Evolutionary conservation across 2,329 filamentous ascomycete genomes (phyloP).

Genomic region (Fusarium haematococcum): DNA sequence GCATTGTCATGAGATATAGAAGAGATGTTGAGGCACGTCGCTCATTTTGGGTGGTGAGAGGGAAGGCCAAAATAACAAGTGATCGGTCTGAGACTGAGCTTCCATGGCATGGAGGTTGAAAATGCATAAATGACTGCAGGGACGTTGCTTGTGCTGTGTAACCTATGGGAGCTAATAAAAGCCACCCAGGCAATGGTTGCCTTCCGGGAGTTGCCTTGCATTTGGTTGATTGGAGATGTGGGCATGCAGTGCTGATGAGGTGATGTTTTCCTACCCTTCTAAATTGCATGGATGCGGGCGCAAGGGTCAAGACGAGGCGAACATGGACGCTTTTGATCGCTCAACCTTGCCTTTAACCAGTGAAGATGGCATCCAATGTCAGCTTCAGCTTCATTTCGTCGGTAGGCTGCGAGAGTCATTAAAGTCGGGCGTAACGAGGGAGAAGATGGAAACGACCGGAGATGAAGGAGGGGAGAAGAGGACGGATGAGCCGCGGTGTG

Average conservation of each 20-base stretch:
- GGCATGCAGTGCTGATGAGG: not conserved
- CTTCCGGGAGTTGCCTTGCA: not conserved
- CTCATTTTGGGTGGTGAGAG: not conserved
- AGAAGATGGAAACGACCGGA: not conserved
- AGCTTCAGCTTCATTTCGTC: constrained; percentile 33
- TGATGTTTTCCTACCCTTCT: not conserved
- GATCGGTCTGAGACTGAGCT: not conserved
- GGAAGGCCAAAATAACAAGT: not conserved
- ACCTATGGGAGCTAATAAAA: not conserved
- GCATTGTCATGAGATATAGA: constrained; percentile 1
- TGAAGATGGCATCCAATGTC: not conserved
- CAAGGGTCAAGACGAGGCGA: not conserved
- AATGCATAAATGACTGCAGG: not conserved
- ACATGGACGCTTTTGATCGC: constrained; percentile 1
- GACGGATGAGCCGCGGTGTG: not conserved
- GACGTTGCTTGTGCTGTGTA: not conserved
- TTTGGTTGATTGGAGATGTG: not conserved
- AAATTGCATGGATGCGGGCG: not conserved
- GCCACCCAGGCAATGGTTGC: not conserved
- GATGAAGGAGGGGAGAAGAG: not conserved
- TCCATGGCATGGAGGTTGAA: not conserved
- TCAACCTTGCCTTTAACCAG: constrained; percentile 31
- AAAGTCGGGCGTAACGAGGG: not conserved
- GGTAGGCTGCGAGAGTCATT: constrained; percentile 25
- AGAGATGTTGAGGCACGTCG: not conserved